Percentiles rank a stretch among this genome's conserved stretches.
These are phyloP conservation scores for Zopfia rhizophila DNA, from an alignment of 2,329 filamentous ascomycete genomes.

Conservation along the genomic window DNA sequence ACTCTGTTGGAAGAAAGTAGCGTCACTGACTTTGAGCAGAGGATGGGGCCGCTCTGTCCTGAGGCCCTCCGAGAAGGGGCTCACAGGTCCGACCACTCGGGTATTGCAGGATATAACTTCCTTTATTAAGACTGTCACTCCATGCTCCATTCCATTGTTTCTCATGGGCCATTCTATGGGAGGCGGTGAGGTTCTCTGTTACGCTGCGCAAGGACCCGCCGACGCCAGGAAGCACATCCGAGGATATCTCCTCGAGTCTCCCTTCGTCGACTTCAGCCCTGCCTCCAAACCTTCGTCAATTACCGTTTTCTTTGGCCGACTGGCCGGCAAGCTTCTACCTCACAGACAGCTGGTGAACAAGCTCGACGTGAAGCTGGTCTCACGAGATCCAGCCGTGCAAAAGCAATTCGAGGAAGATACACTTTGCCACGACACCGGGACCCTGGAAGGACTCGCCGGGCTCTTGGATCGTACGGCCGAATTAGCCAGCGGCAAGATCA, in stretches of 20 bases:
- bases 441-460: conserved; percentile 80
- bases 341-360: conserved; percentile 72
- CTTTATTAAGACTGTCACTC: conserved; percentile 72
- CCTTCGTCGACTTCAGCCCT: conserved; percentile 78
- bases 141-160: conserved; percentile 72
- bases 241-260: conserved; percentile 80
- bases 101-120: conserved; percentile 83
- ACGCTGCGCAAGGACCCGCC: conserved; percentile 57
- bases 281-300: conserved; percentile 70
- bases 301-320: conserved; percentile 72
- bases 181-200: conserved; percentile 78
- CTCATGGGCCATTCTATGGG: conserved; percentile 94
- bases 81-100: conserved; percentile 76
- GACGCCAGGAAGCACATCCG: conserved; percentile 70
- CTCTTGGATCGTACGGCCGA: conserved; percentile 78
- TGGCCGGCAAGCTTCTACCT: conserved; percentile 76
- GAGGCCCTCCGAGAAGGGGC: conserved; percentile 70
- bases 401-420: conserved; percentile 71
- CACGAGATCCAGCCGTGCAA: conserved; percentile 72
- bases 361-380: conserved; percentile 72
- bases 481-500: conserved; percentile 67
- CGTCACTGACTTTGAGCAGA: conserved; percentile 37
- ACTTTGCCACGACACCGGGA: conserved; percentile 84
- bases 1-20: background rate
- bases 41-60: conserved; percentile 84